A percentile compares a stretch with the other conserved stretches of the same genome.
phyloP scores from a whole-genome alignment of 257 asterid species.

The Solanum dulcamara region DNA sequence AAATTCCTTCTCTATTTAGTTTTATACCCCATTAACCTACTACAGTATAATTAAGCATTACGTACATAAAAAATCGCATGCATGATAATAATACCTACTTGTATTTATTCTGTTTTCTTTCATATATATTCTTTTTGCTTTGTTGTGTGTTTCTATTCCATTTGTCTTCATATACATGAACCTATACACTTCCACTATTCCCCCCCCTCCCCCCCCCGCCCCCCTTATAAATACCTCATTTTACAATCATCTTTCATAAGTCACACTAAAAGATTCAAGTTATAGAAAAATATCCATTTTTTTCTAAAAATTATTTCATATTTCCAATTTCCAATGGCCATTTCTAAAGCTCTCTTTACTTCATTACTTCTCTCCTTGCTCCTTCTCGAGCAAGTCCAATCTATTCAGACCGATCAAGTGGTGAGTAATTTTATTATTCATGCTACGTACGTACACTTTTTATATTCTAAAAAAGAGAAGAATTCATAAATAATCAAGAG shows the following conservation, averaged over 20 bases:
- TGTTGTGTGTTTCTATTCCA: neutral
- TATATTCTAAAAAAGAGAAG: neutral
- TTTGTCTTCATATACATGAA: slow-evolving; percentile 4
- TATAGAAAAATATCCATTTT: neutral
- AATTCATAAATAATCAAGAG: neutral
- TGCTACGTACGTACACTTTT: neutral
- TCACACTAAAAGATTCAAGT: neutral
- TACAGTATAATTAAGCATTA: neutral
- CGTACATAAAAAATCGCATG: slow-evolving; percentile 3
- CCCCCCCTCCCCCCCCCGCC: neutral
- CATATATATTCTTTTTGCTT: neutral
- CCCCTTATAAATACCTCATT: slow-evolving; percentile 1
- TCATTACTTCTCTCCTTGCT: slow-evolving; percentile 32
- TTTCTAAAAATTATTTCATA: neutral
- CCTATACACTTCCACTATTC: neutral
- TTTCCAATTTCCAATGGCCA: slow-evolving; percentile 43
- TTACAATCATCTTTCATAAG: neutral
- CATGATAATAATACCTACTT: slow-evolving; percentile 16
- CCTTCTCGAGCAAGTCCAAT: slow-evolving; percentile 32
- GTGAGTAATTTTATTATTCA: slow-evolving; percentile 7
- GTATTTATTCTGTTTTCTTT: neutral
- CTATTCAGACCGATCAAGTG: slow-evolving; percentile 29
- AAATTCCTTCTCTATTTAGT: neutral
- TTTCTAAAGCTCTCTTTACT: slow-evolving; percentile 23
- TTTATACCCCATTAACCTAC: neutral